A percentile compares a stretch with the other conserved stretches of the same genome.
phyloP scores from a whole-genome alignment of 2,329 filamentous ascomycete species.

The Fusarium irregulare region DNA sequence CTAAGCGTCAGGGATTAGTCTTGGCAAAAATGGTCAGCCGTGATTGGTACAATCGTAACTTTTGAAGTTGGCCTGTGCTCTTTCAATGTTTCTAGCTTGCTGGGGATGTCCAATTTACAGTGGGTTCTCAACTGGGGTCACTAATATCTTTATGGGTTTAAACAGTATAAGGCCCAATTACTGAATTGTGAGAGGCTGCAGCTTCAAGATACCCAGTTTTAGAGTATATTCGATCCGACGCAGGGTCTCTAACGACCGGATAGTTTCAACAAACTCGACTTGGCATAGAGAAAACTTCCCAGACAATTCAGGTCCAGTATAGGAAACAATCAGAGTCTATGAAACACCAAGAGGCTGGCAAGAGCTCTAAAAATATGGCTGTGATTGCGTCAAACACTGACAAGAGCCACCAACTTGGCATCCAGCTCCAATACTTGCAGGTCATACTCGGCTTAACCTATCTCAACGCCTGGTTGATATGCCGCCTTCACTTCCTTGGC shows the following conservation, averaged over 20 bases:
- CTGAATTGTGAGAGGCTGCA: not conserved
- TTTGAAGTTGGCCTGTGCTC: constrained; percentile 1
- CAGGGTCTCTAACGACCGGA: not conserved
- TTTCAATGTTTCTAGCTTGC: not conserved
- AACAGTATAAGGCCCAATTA: not conserved
- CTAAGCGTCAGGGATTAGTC: not conserved
- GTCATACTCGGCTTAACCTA: not conserved
- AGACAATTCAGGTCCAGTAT: not conserved
- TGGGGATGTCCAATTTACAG: not conserved
- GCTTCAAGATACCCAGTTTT: not conserved
- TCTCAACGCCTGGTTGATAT: not conserved
- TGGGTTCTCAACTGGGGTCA: not conserved
- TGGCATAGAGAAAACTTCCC: rapidly evolving
- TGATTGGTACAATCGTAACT: not conserved
- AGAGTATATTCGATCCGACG: not conserved
- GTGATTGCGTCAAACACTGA: not conserved
- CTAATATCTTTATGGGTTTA: not conserved
- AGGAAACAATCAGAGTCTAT: not conserved
- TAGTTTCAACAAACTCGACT: not conserved
- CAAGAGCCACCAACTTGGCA: not conserved
- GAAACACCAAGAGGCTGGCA: not conserved
- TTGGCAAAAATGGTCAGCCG: not conserved
- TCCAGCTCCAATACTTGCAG: not conserved
- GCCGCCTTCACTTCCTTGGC: not conserved
- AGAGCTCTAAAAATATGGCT: not conserved